Evolutionary conservation across 1,139 yeast genomes (phyloP).

Genomic region (Geotrichum australiense): DNA sequence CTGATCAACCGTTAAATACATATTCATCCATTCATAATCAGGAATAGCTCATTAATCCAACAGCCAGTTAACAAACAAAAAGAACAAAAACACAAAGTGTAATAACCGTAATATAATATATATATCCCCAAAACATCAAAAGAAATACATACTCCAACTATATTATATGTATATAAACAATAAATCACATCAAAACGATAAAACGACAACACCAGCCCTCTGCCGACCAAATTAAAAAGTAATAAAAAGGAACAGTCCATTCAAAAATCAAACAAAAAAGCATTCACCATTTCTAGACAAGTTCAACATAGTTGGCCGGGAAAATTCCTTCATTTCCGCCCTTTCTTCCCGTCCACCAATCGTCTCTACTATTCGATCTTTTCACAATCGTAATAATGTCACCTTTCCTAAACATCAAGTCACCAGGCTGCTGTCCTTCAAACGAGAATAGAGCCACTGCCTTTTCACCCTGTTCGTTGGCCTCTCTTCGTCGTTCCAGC

Average conservation of each 20-base stretch:
- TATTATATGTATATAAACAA: too few relatives aligned
- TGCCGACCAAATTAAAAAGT: background rate
- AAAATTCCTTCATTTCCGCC: conserved; percentile 84
- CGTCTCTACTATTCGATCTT: conserved; percentile 80
- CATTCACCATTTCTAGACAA: conserved; percentile 37
- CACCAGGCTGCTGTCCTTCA: conserved; percentile 88
- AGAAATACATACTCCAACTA: too few relatives aligned
- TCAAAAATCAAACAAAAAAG: background rate
- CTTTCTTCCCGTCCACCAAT: conserved; percentile 97
- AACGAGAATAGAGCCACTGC: conserved; percentile 88
- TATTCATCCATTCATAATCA: too few relatives aligned
- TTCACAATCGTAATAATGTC: conserved; percentile 86
- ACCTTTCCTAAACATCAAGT: conserved; percentile 86
- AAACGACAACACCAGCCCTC: background rate
- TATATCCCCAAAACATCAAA: background rate
- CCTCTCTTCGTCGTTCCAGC: conserved; percentile 26
- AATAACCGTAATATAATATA: too few relatives aligned
- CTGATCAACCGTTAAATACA: too few relatives aligned
- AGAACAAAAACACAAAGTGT: too few relatives aligned
- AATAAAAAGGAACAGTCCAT: background rate
- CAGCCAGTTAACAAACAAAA: too few relatives aligned
- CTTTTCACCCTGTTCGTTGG: conserved; percentile 45
- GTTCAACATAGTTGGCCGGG: conserved; percentile 94
- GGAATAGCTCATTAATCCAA: too few relatives aligned
- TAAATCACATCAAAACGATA: background rate